A percentile compares a stretch with the other conserved stretches of the same genome.
These are phyloP conservation scores for Vanrija sp. DNA, from an alignment of 1,284 basidiomycete species.

Conservation along the genomic window DNA sequence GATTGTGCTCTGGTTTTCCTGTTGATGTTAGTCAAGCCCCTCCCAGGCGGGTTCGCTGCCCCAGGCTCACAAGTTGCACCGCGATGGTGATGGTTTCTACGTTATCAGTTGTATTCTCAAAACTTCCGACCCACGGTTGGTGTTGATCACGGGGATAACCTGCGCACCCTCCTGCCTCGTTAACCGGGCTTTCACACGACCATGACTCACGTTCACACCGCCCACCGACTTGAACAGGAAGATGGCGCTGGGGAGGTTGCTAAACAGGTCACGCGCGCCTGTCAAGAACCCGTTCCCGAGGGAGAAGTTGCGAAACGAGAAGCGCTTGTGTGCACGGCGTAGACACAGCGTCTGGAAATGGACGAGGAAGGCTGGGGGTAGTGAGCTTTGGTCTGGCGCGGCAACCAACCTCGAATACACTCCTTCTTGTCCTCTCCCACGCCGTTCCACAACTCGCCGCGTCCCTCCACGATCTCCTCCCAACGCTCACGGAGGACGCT, in stretches of 20 bases:
- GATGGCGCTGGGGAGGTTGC: constrained; percentile 86
- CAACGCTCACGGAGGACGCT: constrained; percentile 80
- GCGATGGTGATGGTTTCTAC: constrained; percentile 83
- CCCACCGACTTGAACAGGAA: constrained; percentile 93
- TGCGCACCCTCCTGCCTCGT: constrained; percentile 28
- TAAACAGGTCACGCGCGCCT: constrained; percentile 78
- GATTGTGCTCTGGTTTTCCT: constrained; percentile 74
- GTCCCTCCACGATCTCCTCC: constrained; percentile 89
- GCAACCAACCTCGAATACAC: constrained; percentile 44
- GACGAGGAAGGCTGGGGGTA: constrained; percentile 69
- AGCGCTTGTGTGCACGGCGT: constrained; percentile 83
- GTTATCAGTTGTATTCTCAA: not conserved
- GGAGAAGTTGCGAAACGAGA: constrained; percentile 68
- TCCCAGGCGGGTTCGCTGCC: not conserved
- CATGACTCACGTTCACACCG: constrained; percentile 51
- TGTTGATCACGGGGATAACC: constrained; percentile 83
- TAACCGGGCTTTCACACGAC: not conserved
- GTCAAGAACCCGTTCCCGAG: constrained; percentile 87
- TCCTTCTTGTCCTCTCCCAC: constrained; percentile 92
- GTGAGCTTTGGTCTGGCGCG: not conserved
- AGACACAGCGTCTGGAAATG: constrained; percentile 84
- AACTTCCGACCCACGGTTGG: constrained; percentile 60
- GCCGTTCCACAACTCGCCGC: constrained; percentile 75
- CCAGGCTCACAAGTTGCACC: constrained; percentile 71
- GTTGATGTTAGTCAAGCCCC: constrained; percentile 3